phyloP scores from a whole-genome alignment of 768 basidiomycete genomes.

The Naganishia antarctica region DNA sequence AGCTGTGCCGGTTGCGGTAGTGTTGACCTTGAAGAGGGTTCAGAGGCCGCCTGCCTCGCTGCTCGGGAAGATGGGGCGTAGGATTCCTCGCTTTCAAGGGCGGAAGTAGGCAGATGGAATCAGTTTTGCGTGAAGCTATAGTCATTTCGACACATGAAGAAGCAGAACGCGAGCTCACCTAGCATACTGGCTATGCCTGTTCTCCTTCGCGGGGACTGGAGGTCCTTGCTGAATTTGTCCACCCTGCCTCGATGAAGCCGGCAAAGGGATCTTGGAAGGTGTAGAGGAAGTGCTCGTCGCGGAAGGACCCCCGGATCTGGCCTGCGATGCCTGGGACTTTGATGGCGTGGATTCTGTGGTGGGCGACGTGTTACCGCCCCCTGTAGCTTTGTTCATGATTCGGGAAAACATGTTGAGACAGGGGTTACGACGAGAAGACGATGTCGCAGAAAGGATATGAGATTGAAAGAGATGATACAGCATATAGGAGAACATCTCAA shows the following conservation, averaged over 20 bases:
- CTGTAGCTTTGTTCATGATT: constrained; percentile 41
- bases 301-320: constrained; percentile 27
- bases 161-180: background rate
- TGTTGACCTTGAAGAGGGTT: constrained; percentile 26
- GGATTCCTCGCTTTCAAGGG: background rate
- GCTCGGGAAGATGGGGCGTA: background rate
- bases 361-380: constrained; percentile 28
- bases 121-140: too few species aligned
- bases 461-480: too few species aligned
- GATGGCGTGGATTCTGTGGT: constrained; percentile 32
- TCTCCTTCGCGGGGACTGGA: constrained; percentile 13
- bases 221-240: background rate
- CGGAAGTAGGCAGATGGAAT: too few species aligned
- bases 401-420: constrained; percentile 43
- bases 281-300: constrained; percentile 20
- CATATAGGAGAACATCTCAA: background rate
- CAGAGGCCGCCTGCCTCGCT: constrained; percentile 30
- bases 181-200: constrained; percentile 13
- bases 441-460: background rate
- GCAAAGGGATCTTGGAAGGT: constrained; percentile 46
- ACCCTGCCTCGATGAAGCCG: constrained; percentile 33
- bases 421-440: background rate
- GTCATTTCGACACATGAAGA: too few species aligned
- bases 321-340: constrained; percentile 35
- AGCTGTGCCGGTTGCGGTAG: constrained; percentile 14